These are phyloP conservation scores for Alternaria angustiovoidea DNA, from an alignment of 2,329 filamentous ascomycete genomes.

Conservation along the genomic window DNA sequence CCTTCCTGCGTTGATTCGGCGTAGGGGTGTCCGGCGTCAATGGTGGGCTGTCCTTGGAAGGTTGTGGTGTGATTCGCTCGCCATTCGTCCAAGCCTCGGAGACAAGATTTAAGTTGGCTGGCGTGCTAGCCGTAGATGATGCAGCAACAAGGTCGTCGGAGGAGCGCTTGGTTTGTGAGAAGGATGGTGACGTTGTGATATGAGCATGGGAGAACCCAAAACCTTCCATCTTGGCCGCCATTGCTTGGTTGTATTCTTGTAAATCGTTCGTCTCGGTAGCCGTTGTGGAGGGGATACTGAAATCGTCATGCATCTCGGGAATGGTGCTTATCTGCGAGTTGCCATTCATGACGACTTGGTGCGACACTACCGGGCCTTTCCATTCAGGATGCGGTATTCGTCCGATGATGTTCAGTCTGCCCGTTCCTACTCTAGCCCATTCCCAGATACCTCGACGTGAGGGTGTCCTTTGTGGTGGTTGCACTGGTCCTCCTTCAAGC, in stretches of 20 bases:
- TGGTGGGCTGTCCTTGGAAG: slow-evolving; percentile 21
- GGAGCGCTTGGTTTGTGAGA: slow-evolving; percentile 45
- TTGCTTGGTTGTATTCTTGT: slow-evolving; percentile 16
- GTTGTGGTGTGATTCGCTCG: slow-evolving; percentile 22
- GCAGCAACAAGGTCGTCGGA: slow-evolving; percentile 46
- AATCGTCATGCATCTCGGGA: slow-evolving; percentile 37
- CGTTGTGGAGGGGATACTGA: slow-evolving; percentile 40
- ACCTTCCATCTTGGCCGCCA: slow-evolving; percentile 34
- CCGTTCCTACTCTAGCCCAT: slow-evolving; percentile 44
- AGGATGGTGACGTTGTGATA: slow-evolving; percentile 30
- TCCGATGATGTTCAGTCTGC: slow-evolving; percentile 39
- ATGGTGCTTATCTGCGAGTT: slow-evolving; percentile 18
- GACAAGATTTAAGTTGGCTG: slow-evolving; percentile 26
- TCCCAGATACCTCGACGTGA: slow-evolving; percentile 44
- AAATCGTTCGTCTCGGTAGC: slow-evolving; percentile 30
- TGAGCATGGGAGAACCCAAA: slow-evolving; percentile 30
- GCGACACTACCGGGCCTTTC: slow-evolving; percentile 30
- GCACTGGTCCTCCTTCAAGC: slow-evolving; percentile 1
- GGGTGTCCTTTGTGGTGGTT: slow-evolving; percentile 25
- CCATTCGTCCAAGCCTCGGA: slow-evolving; percentile 26
- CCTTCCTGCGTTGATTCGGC: slow-evolving; percentile 27
- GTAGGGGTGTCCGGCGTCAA: slow-evolving; percentile 32
- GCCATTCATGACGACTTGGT: slow-evolving; percentile 21
- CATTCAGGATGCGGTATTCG: slow-evolving; percentile 41
- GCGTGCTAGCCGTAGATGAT: slow-evolving; percentile 36